Conservation (phyloP, 192 early-diverging fungal genomes). For the Pilaira anomala region DNA sequence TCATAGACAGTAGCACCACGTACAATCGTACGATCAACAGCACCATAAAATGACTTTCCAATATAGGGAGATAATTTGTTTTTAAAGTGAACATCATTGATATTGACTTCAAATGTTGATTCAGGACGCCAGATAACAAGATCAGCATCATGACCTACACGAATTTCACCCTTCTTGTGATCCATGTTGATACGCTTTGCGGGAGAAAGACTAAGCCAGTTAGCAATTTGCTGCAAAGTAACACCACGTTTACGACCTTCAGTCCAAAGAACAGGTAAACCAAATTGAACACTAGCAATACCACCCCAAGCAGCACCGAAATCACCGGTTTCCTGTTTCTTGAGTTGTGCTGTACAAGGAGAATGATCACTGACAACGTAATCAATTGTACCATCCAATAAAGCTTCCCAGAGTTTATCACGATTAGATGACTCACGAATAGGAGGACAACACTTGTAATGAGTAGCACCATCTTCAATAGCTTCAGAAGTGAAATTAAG, state of each 20-base stretch:
- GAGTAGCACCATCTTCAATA: conserved; percentile 65
- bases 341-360: conserved; percentile 75
- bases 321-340: conserved; percentile 65
- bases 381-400: conserved; percentile 76
- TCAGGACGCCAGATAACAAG: conserved; percentile 78
- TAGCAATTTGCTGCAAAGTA: conserved; percentile 30
- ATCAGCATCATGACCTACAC: conserved; percentile 72
- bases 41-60: conserved; percentile 56
- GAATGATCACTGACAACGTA: conserved; percentile 84
- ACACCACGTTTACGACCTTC: conserved; percentile 66
- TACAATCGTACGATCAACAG: conserved; percentile 69
- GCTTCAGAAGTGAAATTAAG: conserved; percentile 64
- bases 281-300: conserved; percentile 76
- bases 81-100: conserved; percentile 72
- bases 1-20: conserved; percentile 55
- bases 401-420: conserved; percentile 66
- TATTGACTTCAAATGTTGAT: conserved; percentile 44
- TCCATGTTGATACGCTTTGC: conserved; percentile 58
- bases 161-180: conserved; percentile 66
- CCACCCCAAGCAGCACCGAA: conserved; percentile 82
- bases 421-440: conserved; percentile 70
- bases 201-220: conserved; percentile 64
- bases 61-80: conserved; percentile 79
- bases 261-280: conserved; percentile 76
- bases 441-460: conserved; percentile 86